These are phyloP conservation scores for Prunus padus DNA, from an alignment of 306 rosid species.

Conservation along the genomic window DNA sequence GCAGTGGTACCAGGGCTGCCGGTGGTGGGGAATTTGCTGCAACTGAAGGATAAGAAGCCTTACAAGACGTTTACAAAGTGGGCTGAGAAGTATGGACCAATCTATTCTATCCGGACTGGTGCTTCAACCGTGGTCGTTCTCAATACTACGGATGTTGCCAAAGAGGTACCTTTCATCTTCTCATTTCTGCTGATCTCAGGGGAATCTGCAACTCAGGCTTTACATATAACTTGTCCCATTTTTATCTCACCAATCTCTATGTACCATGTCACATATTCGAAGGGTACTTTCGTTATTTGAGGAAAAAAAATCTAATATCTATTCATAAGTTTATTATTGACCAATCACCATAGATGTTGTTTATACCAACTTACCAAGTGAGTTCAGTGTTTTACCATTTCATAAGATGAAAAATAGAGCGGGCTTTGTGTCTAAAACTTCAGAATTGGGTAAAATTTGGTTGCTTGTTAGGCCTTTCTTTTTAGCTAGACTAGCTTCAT, in stretches of 20 bases:
- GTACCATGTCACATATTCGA: background rate
- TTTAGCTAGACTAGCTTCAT: background rate
- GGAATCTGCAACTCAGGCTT: background rate
- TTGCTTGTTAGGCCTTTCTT: background rate
- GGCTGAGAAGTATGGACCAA: constrained; percentile 71
- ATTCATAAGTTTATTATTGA: background rate
- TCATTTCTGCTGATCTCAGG: background rate
- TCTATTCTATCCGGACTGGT: constrained; percentile 77
- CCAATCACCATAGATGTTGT: background rate
- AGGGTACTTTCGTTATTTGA: background rate
- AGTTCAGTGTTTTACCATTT: background rate
- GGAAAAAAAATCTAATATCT: background rate
- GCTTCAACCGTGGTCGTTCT: constrained; percentile 83
- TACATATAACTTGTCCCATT: background rate
- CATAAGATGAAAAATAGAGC: background rate
- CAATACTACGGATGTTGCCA: constrained; percentile 62
- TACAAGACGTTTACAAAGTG: constrained; percentile 71
- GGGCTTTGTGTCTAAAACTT: background rate
- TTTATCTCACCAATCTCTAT: background rate
- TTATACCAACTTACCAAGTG: background rate
- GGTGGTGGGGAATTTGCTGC: constrained; percentile 79
- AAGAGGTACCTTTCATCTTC: constrained; percentile 50
- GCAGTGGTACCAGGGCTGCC: constrained; percentile 85
- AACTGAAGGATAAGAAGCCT: constrained; percentile 93
- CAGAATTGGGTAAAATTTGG: background rate